Evolutionary conservation across 2,329 filamentous ascomycete species (phyloP), one percentile per base, ranked within the genome.

Genomic region (Trichoderma semiorbis): DNA sequence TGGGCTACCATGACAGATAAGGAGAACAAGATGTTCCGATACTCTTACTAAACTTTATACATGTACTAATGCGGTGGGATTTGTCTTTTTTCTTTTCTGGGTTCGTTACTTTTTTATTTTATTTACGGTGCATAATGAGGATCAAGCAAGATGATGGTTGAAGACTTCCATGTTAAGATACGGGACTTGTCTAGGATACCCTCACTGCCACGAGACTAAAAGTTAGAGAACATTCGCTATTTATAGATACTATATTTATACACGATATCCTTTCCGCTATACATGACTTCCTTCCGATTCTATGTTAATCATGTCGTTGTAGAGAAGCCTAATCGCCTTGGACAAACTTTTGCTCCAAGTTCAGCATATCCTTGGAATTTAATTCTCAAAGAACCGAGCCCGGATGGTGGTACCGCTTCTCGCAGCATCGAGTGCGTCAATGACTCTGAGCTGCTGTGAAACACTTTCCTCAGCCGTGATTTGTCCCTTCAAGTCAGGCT

Each of bases 1-100:
- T 89, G 82, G 84, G 80, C 79, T 47, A 82, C 84, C 28, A 78
- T 87, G 80, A 90, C 88, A 7, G 88, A 90, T 72, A 83, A 78
- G 75, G 84, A 90, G 79, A 90, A 90, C 75, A 84, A 83, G 75
- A 83, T 82, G 24, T 90, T 90, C 77, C 83, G 86, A 63, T 90
- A 90, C 75, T 80, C 80, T 1, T 84, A 84, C 60, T 84, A 78
- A 63, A 18, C 16, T 32, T 1, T 39, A 53, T 53, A 24, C 55
- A 61, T 34, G 8, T 32, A 32, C 53, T 18, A 18, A 57, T 47
- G 28, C 36, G 12, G n/a, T 24, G 39, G 28, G 50, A n/a, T 64
- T 43, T 36, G 39, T 43, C 39, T 30, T 16, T 8, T 24, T 39
- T 58, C 28, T 47, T 68, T 21, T 39, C 34, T 18, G 57, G n/a